A percentile compares a stretch with the other conserved stretches of the same genome.
Conservation (phyloP, 495 filamentous ascomycete species). For the Aspergillus coremiiformis region DNA sequence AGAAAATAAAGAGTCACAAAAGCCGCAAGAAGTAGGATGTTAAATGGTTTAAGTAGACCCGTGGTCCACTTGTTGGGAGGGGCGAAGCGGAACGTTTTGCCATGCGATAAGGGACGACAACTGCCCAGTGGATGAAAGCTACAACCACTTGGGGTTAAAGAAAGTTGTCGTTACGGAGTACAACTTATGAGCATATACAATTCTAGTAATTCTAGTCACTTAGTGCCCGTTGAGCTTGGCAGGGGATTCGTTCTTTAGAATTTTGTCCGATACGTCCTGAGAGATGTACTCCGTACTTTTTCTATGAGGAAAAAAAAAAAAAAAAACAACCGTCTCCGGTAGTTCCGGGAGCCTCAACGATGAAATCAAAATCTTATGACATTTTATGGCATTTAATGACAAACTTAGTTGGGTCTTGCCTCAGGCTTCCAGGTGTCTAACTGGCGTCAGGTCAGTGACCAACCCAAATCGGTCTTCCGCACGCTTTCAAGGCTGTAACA, state of each 20-base stretch:
- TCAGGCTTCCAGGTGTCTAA: too few species aligned
- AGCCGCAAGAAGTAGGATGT: neutral
- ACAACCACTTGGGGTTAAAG: too few species aligned
- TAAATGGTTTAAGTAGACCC: neutral
- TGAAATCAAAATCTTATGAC: too few species aligned
- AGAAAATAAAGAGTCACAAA: constrained; percentile 9
- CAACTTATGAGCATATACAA: too few species aligned
- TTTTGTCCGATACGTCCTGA: neutral
- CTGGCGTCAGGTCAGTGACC: neutral
- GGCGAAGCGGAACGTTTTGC: neutral
- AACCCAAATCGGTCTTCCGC: neutral
- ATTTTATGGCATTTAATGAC: too few species aligned
- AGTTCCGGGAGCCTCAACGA: neutral
- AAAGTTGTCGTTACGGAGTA: too few species aligned
- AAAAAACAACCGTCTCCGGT: neutral
- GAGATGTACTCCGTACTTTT: too few species aligned
- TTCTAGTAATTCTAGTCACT: too few species aligned
- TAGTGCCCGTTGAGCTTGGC: too few species aligned
- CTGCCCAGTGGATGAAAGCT: neutral
- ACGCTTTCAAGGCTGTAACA: neutral
- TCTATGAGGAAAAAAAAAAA: constrained; percentile 9
- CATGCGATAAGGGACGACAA: constrained; percentile 25
- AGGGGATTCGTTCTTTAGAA: too few species aligned
- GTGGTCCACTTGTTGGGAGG: neutral
- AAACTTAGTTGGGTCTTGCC: too few species aligned